Evolutionary conservation across 306 rosid species (phyloP), one percentile per base, ranked within the genome.

Genomic region (Arachis stenosperma): DNA sequence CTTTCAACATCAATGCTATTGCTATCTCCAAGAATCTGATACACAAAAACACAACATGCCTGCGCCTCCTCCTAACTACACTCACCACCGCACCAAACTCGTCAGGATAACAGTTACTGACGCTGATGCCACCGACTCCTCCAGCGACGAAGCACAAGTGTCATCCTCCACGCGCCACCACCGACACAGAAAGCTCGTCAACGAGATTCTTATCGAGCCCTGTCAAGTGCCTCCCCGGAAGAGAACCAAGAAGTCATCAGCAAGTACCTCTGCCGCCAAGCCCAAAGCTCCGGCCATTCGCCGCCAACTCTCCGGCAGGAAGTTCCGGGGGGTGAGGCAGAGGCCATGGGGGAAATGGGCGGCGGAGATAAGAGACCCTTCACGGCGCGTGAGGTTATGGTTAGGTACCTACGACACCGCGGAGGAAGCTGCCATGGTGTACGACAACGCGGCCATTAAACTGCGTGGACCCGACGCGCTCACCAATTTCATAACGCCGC

Each of bases 291-390:
- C 80, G 44, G 78, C 37, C 9, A 72, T 11, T 17, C 77, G 46
- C 37, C 73, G 44, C 59, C 55, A 12, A 11, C 4, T 54, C 3
- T 40, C 75, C 3, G 92, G 77, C 8, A 86, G 79, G 79, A 94
- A 94, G 84, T 94, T 84, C 77, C 81, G 99, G 0, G 99, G 99
- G 22, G 99, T 94, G 52, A 86, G 99, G 9, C 99, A 94, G 73
- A 76, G 99, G 73, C 99, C 99, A 0, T 94, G 99, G 99, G 99
- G 99, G 1, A 94, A 94, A 89, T 94, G 99, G 99, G 99, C 98
- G 4, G 99, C 99, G 4, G 99, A 94, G 80, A 94, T 94, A 66
- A 84, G 99, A 69, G 99, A 94, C 75, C 99, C 99, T 0, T 62
- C 86, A 22, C 75, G 96, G 44, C 93, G 99, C 2, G 98, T 94